A percentile compares a stretch with the other conserved stretches of the same genome.
phyloP scores from a whole-genome alignment of 257 asterid species.

The Solanum tacnaense region DNA sequence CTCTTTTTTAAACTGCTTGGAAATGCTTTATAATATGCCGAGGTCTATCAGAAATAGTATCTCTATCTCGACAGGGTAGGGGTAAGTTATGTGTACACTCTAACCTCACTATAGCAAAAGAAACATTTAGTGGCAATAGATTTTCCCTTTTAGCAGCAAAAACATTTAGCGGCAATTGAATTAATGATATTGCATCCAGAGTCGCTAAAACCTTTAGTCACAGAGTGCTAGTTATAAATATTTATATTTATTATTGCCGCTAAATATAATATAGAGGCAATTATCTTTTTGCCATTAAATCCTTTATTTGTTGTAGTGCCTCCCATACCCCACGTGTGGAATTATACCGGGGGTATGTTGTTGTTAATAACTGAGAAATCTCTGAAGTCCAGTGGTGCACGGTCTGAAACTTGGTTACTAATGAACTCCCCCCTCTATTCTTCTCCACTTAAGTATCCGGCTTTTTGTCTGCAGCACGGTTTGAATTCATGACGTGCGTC shows the following conservation, averaged over 20 bases:
- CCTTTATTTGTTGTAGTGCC: too few species aligned
- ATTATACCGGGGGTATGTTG: background rate
- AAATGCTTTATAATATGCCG: background rate
- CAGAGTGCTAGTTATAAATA: too few species aligned
- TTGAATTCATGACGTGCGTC: background rate
- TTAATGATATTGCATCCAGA: too few species aligned
- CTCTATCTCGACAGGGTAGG: background rate
- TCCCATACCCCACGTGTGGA: too few species aligned
- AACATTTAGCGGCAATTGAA: too few species aligned
- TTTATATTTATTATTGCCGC: too few species aligned
- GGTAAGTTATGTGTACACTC: background rate
- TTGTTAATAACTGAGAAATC: background rate
- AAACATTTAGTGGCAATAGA: too few species aligned
- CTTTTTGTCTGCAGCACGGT: background rate
- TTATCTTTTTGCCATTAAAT: too few species aligned
- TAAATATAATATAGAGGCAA: too few species aligned
- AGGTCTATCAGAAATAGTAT: background rate
- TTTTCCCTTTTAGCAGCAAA: too few species aligned
- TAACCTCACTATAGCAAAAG: background rate
- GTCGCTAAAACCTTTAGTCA: too few species aligned
- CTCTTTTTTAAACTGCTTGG: background rate
- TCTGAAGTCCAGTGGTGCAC: background rate
- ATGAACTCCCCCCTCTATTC: background rate
- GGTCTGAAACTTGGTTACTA: background rate
- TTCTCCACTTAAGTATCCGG: background rate